Conservation (phyloP, 139 green algal genomes). For the Nannochloris sp. region DNA sequence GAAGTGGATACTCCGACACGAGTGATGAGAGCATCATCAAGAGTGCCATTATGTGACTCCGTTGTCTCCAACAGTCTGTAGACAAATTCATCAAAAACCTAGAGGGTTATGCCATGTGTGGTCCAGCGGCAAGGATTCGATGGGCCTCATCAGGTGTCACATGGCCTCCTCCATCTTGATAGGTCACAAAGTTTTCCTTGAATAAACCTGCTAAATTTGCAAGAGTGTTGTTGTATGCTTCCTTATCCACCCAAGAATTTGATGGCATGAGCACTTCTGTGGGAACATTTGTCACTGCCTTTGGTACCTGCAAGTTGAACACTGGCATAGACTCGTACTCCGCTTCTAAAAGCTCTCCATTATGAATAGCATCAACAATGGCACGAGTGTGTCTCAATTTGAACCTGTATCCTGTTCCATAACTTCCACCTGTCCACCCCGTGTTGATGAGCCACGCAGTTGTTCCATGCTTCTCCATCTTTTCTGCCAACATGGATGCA, state of each 20-base stretch:
- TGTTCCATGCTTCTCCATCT: constrained; percentile 74
- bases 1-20: no score
- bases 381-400: constrained; percentile 84
- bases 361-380: constrained; percentile 95
- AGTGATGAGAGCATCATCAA: no score
- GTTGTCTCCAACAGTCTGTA: no score
- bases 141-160: constrained; percentile 39
- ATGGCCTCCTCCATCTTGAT: constrained; percentile 46
- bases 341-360: constrained; percentile 55
- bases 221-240: constrained; percentile 51
- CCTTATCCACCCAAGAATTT: constrained; percentile 48
- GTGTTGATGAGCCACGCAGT: constrained; percentile 88
- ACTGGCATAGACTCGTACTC: constrained; percentile 57
- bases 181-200: constrained; percentile 39
- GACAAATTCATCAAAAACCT: no score
- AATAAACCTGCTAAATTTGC: constrained; percentile 50
- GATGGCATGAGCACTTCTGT: constrained; percentile 57
- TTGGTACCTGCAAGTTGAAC: constrained; percentile 77
- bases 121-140: constrained; percentile 41
- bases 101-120: background rate
- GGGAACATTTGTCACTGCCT: constrained; percentile 49
- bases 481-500: constrained; percentile 79
- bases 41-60: no score
- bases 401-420: constrained; percentile 81
- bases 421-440: constrained; percentile 41